phyloP scores from a whole-genome alignment of 495 filamentous ascomycete genomes.

The Lepraria neglecta region DNA sequence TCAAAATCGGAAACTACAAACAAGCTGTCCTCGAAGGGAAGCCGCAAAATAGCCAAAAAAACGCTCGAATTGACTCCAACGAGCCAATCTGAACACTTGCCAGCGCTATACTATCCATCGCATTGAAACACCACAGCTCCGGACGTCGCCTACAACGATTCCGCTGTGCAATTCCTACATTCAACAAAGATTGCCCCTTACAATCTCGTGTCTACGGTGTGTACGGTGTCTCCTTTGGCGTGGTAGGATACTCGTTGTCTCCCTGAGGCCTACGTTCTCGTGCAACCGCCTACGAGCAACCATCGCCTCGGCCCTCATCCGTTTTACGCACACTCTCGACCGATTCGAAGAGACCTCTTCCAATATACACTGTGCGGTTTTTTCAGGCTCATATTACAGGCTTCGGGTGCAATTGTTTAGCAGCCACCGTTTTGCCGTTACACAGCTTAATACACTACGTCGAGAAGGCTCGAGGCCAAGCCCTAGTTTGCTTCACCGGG shows the following conservation, averaged over 20 bases:
- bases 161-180: neutral
- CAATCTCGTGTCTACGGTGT: neutral
- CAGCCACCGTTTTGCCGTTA: neutral
- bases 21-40: neutral
- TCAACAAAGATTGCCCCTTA: neutral
- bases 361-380: no score
- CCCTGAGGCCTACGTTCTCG: neutral
- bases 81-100: neutral
- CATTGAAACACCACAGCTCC: neutral
- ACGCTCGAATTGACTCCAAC: neutral
- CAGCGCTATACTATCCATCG: neutral
- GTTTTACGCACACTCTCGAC: neutral
- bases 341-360: no score
- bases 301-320: no score
- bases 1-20: neutral
- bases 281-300: no score
- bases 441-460: neutral
- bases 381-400: neutral
- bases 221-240: neutral
- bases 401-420: neutral
- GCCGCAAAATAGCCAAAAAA: neutral
- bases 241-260: neutral
- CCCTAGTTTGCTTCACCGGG: conserved; percentile 7
- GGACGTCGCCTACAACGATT: neutral
- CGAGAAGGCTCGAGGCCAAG: neutral